These are phyloP conservation scores for Pseudogymnoascus verrucosus DNA, from an alignment of 2,329 filamentous ascomycete genomes.

Conservation along the genomic window DNA sequence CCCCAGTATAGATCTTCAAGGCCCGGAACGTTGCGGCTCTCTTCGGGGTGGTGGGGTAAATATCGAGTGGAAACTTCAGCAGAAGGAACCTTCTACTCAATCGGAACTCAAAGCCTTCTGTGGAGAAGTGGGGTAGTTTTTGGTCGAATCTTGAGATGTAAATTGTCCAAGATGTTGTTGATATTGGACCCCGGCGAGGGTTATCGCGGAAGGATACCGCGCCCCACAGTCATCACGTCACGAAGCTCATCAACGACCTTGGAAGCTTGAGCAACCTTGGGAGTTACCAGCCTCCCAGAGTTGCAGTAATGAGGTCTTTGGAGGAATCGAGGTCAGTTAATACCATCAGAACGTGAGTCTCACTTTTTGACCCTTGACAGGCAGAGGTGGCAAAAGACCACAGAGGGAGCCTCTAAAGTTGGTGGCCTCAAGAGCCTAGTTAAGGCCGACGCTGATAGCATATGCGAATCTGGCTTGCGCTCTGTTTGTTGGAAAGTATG, in stretches of 20 bases:
- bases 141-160: conserved; percentile 3
- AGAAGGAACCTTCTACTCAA: neutral
- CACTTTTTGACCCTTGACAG: conserved; percentile 34
- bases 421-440: conserved; percentile 58
- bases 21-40: conserved; percentile 13
- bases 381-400: conserved; percentile 59
- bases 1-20: neutral
- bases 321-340: conserved; percentile 42
- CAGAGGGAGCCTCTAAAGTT: conserved; percentile 48
- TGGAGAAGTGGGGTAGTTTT: neutral
- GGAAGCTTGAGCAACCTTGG: conserved; percentile 7
- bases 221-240: conserved; percentile 4
- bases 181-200: neutral
- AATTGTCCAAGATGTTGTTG: neutral
- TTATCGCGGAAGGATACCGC: neutral
- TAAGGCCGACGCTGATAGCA: conserved; percentile 49
- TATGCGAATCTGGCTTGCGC: conserved; percentile 65
- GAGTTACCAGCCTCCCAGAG: conserved; percentile 1
- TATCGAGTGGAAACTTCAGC: neutral
- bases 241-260: neutral
- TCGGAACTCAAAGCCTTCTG: neutral
- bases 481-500: conserved; percentile 87
- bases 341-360: neutral
- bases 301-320: conserved; percentile 43
- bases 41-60: conserved; percentile 19